phyloP scores from a whole-genome alignment of 1,284 basidiomycete species.

The Cutaneotrichosporon sp. region DNA sequence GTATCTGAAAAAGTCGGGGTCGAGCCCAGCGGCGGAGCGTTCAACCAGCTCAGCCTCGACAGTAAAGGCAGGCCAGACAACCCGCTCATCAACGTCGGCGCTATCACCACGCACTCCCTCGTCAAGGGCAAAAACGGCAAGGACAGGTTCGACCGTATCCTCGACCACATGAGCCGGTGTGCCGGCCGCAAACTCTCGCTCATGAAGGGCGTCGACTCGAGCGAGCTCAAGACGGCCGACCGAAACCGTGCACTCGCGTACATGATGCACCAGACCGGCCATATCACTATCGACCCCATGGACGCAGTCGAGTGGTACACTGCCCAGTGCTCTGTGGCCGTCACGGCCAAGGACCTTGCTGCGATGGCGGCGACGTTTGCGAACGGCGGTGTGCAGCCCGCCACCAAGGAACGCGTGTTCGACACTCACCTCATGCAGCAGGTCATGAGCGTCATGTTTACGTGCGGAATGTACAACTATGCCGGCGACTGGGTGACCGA shows the following conservation, averaged over 20 bases:
- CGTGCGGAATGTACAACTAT: conserved; percentile 16
- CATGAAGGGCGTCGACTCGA: conserved; percentile 7
- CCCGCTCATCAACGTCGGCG: conserved; percentile 18
- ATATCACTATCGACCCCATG: conserved; percentile 5
- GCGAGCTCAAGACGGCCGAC: conserved; percentile 6
- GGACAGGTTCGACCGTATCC: conserved; percentile 9
- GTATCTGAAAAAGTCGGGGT: conserved; percentile 6
- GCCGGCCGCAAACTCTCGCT: conserved; percentile 9
- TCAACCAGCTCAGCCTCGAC: conserved; percentile 14
- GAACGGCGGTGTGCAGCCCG: conserved; percentile 13
- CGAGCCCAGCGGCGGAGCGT: conserved; percentile 15
- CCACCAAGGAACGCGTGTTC: conserved; percentile 9
- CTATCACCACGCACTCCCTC: conserved; percentile 10
- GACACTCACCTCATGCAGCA: conserved; percentile 8
- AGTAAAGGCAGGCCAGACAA: conserved; percentile 9
- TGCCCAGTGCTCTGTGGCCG: conserved; percentile 11
- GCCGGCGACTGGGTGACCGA: conserved; percentile 13
- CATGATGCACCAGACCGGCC: conserved; percentile 9
- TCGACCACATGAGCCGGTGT: conserved; percentile 2
- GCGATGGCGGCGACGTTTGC: conserved; percentile 14
- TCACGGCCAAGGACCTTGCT: conserved; percentile 14
- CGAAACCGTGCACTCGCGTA: conserved; percentile 10
- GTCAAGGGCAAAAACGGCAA: background rate
- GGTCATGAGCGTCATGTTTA: conserved; percentile 14
- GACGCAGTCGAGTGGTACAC: conserved; percentile 10